Percentiles rank a stretch among this genome's conserved stretches.
These are phyloP conservation scores for Gamsiella multidivaricata DNA, from an alignment of 192 early-diverging fungal genomes.

Conservation along the genomic window DNA sequence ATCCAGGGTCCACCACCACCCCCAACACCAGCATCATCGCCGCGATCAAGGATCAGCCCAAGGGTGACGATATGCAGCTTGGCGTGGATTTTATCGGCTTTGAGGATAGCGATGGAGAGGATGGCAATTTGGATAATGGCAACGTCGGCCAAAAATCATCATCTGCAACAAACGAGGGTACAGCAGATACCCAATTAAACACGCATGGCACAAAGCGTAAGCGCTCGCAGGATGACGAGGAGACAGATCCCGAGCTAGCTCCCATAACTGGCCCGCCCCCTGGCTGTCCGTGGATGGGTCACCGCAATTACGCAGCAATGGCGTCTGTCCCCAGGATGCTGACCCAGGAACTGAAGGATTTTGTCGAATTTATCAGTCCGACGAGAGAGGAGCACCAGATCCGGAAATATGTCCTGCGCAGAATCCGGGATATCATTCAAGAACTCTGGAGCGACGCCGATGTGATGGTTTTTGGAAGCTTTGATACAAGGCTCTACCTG, in stretches of 20 bases:
- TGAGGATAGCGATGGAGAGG: slow-evolving; percentile 8
- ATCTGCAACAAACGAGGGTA: too few relatives aligned
- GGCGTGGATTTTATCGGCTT: slow-evolving; percentile 44
- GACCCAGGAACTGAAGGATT: slow-evolving; percentile 78
- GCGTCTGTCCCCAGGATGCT: slow-evolving; percentile 15
- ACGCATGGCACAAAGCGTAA: not conserved
- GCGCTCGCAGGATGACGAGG: not conserved
- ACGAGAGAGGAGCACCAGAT: slow-evolving; percentile 82
- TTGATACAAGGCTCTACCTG: slow-evolving; percentile 86
- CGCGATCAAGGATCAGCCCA: not conserved
- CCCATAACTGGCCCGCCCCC: slow-evolving; percentile 7
- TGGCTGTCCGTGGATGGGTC: slow-evolving; percentile 44
- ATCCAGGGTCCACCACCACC: not conserved
- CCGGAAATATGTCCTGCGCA: slow-evolving; percentile 75
- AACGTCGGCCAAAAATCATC: too few relatives aligned
- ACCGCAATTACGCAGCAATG: not conserved
- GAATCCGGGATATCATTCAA: slow-evolving; percentile 66
- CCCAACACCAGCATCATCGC: not conserved
- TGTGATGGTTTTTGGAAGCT: slow-evolving; percentile 87
- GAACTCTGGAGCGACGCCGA: slow-evolving; percentile 54
- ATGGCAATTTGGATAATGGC: not conserved
- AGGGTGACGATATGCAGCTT: slow-evolving; percentile 13
- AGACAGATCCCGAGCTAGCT: not conserved
- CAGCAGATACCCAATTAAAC: too few relatives aligned
- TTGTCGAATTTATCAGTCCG: slow-evolving; percentile 85